A percentile compares a stretch with the other conserved stretches of the same genome.
Evolutionary conservation across 257 asterid genomes (phyloP).

Genomic region (Solanum clarkiae): DNA sequence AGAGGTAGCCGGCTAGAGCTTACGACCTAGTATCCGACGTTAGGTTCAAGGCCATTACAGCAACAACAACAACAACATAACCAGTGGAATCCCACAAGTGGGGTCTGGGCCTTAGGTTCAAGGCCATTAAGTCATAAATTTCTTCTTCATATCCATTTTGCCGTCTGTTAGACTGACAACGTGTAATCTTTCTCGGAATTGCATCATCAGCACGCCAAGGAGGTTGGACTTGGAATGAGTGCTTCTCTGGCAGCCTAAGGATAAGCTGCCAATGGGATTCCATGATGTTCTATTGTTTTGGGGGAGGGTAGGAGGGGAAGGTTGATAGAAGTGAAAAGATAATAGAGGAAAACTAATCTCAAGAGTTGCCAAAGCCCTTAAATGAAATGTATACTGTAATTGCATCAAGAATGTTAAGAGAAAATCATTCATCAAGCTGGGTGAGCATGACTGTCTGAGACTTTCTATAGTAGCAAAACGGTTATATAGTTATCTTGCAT

Average conservation of each 20-base stretch:
- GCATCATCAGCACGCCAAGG: not conserved
- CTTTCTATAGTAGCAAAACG: not conserved
- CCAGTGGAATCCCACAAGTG: too few relatives aligned
- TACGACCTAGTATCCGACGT: not conserved
- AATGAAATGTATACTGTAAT: not conserved
- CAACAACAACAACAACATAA: too few relatives aligned
- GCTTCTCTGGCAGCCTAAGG: not conserved
- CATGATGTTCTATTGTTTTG: not conserved
- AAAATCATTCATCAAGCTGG: not conserved
- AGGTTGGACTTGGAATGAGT: not conserved
- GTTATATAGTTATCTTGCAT: not conserved
- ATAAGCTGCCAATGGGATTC: not conserved
- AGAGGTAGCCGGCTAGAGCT: not conserved
- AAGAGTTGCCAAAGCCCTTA: not conserved
- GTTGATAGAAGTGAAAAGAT: not conserved
- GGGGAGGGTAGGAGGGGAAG: not conserved
- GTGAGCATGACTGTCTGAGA: not conserved
- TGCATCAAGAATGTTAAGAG: not conserved
- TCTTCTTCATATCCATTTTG: not conserved
- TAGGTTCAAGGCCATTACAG: not conserved
- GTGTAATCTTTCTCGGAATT: not conserved
- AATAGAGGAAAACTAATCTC: not conserved
- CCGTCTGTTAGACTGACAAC: too few relatives aligned
- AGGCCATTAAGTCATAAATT: not conserved
- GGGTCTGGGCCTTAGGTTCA: too few relatives aligned